Evolutionary conservation across 192 early-diverging fungal genomes (phyloP).

Genomic region (Blastocladiella britannica): DNA sequence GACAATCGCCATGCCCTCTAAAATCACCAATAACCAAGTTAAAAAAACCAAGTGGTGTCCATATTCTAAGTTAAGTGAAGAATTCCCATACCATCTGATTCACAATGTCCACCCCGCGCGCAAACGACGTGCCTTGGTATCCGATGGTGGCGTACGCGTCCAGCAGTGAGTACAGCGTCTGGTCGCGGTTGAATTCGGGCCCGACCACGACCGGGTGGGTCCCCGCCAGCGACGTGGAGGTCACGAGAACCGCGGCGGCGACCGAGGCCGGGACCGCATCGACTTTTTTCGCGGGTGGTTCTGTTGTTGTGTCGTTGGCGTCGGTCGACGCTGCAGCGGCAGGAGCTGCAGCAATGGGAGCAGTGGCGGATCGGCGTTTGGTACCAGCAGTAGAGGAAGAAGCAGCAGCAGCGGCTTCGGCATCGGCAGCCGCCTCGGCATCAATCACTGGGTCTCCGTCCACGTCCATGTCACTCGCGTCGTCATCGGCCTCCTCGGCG

Average conservation of each 20-base stretch:
- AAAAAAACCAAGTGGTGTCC: not conserved
- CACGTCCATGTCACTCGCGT: too few relatives aligned
- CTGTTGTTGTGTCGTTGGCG: not conserved
- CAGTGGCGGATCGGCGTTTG: too few relatives aligned
- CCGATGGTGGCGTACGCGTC: constrained; percentile 55
- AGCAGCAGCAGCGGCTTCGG: too few relatives aligned
- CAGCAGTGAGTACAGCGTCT: constrained; percentile 54
- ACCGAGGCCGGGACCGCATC: constrained; percentile 1
- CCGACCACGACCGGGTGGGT: constrained; percentile 46
- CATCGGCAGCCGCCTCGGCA: too few relatives aligned
- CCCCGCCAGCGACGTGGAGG: constrained; percentile 47
- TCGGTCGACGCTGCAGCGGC: constrained; percentile 9
- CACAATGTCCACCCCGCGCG: constrained; percentile 71
- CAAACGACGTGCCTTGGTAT: constrained; percentile 81
- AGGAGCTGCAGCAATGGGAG: too few relatives aligned
- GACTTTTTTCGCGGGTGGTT: not conserved
- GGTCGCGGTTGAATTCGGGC: constrained; percentile 78
- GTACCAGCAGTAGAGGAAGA: too few relatives aligned
- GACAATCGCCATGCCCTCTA: constrained; percentile 60
- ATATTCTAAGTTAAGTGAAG: constrained; percentile 3
- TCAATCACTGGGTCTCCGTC: too few relatives aligned
- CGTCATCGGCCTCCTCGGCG: too few relatives aligned
- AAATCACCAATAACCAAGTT: constrained; percentile 1
- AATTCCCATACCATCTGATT: constrained; percentile 56
- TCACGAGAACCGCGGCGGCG: constrained; percentile 38